phyloP scores from a whole-genome alignment of 2,329 filamentous ascomycete species.

The Blumeriella jaapii region DNA sequence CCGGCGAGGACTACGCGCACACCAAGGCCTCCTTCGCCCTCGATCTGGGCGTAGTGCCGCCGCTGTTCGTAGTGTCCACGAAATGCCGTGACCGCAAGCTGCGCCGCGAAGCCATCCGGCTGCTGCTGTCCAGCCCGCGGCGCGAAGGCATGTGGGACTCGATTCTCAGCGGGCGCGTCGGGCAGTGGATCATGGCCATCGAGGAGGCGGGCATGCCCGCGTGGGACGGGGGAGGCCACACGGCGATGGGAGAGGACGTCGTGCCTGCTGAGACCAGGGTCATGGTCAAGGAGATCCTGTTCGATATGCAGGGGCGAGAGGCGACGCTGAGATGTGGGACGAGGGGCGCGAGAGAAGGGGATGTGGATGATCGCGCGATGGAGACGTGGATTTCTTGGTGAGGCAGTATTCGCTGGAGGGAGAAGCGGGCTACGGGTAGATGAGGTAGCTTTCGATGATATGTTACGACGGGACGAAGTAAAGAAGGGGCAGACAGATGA shows the following conservation, averaged over 20 bases:
- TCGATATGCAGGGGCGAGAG: constrained; percentile 23
- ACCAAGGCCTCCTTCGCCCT: constrained; percentile 32
- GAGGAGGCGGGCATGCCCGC: constrained; percentile 17
- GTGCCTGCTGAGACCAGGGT: constrained; percentile 21
- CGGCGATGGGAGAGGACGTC: constrained; percentile 24
- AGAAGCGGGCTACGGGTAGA: too few relatives aligned
- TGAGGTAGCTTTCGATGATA: background rate
- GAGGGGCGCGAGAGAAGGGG: constrained; percentile 18
- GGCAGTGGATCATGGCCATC: constrained; percentile 29
- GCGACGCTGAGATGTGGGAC: constrained; percentile 24
- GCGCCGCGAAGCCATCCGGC: constrained; percentile 19
- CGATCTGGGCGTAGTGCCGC: constrained; percentile 24
- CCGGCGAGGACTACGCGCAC: constrained; percentile 16
- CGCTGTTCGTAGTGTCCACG: constrained; percentile 24
- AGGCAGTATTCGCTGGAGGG: too few relatives aligned
- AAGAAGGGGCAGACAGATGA: too few relatives aligned
- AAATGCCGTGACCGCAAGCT: constrained; percentile 22
- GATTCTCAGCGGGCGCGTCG: constrained; percentile 17
- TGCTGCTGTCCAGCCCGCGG: constrained; percentile 19
- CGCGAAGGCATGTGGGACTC: constrained; percentile 27
- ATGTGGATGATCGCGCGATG: constrained; percentile 16
- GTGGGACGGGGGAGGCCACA: constrained; percentile 45
- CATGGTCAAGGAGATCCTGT: constrained; percentile 26
- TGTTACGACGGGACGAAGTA: too few relatives aligned
- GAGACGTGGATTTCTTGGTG: constrained; percentile 10